Evolutionary conservation across 768 basidiomycete species (phyloP), one percentile per base, ranked within the genome.

Genomic region (Exidia glandulosa): DNA sequence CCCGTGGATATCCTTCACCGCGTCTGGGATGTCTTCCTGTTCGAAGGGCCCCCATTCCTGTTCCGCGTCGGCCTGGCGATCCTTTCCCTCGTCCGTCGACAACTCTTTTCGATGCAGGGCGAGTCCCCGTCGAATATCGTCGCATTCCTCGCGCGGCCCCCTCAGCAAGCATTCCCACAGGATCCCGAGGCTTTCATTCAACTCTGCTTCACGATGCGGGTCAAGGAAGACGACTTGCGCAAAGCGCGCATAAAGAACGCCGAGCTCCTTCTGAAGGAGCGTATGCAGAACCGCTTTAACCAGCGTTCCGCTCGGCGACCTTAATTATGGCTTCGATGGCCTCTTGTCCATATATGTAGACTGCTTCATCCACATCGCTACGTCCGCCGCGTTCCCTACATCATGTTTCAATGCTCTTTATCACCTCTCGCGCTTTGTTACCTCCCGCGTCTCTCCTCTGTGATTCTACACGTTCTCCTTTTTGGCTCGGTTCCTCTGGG

Each of bases 11-110:
- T 84, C 65, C 71, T 90, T 16, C 81, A 85, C 60, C 77, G 90
- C 30, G 78, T 90, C 13, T 92, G 90, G 90, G 90, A 91, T 67
- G 67, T 92, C 2, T 91, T 91, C 67, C 70, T 92, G 23, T 88
- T 79, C 63, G 90, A 92, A 72, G 90, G 89, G 6, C 73, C 88
- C 25, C 78, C 85, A 0, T 87, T 85, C 76, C 73, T 92, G 33
- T 76, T 88, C 66, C 86, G 90, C n/a, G 75, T 88, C 3, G 88
- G 81, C 2, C 75, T 92, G 3, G 84, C 84, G 0, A 69, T 92
- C 33, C 66, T 88, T 56, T 74, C 76, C 32, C 81, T 81, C 62
- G 79, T 81, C 57, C 84, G 86, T 33, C 83, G 81, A 37, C 73
- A 74, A 25, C 69, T 90, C 2, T 71, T 89, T 74, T 34, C 74